Base-by-base conservation (phyloP, 352 stramenopile species). In the Phytophthora ohioensis region DNA sequence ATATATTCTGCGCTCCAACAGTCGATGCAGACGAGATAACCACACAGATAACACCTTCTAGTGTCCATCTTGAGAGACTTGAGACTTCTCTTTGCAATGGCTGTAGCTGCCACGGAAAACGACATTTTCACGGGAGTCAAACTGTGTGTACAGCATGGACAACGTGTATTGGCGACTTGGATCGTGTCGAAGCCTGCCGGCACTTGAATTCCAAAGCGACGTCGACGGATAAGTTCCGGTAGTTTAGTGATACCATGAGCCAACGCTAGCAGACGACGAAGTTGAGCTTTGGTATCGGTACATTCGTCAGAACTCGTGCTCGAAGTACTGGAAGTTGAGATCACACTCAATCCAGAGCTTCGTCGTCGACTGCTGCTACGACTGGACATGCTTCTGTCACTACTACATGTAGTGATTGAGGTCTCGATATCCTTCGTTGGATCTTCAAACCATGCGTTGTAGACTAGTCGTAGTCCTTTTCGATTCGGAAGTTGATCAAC, bases 401-500 rank as follows among this genome's bases (percentile, higher is more conserved):
- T 71, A 17, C 48, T 54, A 27, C 21, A 27, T 27, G 21, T 27
- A 0, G 10, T 27, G 5, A 21, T 34, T 1, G 48, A 57, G 6
- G 1, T 5, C 15, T 73, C 58, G 3, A 64, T 38, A 15, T 58
- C 58, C 38, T 58, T 56, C 10, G 45, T 3, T 0, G 34, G 5
- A 0, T 67, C 21, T 11, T 79, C 71, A 36, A 82, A 71, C 63
- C 62, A 76, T 1, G 69, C 68, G 38, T 82, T 79, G 65, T 82
- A 86, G 10, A 86, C 69, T 9, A 86, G 65, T 2, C 73, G 74
- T 12, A 86, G 73, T 0, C 61, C 72, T 30, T 69, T 73, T 10
- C 64, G 67, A 17, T 75, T 55, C 1, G 79, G 79, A 9, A 86
- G 58, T 58, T 71, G 54, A 10, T 84, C 70, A 0, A 84, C 79